Evolutionary conservation across 805 yeast genomes (phyloP).

Genomic region (Wickerhamomyces xylosicus): DNA sequence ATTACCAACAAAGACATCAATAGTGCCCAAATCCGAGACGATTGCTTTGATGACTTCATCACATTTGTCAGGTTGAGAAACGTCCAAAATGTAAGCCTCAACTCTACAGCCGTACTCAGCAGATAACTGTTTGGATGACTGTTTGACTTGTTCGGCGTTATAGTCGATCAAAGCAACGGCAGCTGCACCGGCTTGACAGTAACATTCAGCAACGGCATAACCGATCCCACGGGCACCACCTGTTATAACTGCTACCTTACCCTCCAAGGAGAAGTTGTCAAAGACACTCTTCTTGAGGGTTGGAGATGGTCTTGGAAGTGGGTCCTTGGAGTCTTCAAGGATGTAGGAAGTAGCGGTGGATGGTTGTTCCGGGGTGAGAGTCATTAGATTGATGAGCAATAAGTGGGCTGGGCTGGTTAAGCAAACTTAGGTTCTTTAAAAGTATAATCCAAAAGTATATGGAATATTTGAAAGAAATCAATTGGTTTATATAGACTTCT

Average conservation of each 20-base stretch:
- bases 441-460: too few species aligned
- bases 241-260: conserved; percentile 76
- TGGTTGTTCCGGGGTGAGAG: too few species aligned
- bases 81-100: conserved; percentile 36
- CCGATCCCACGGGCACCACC: conserved; percentile 88
- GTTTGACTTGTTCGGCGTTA: conserved; percentile 30
- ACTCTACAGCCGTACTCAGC: conserved; percentile 49
- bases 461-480: too few species aligned
- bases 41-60: conserved; percentile 24
- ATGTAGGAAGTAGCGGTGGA: conserved; percentile 10
- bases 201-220: conserved; percentile 73
- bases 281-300: conserved; percentile 39
- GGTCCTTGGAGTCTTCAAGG: conserved; percentile 17
- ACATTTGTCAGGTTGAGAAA: conserved; percentile 18
- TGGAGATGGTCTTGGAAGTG: conserved; percentile 47
- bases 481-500: too few species aligned
- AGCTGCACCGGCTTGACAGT: conserved; percentile 85
- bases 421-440: too few species aligned
- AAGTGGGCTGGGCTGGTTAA: too few species aligned
- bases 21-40: conserved; percentile 56
- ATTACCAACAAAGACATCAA: conserved; percentile 80
- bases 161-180: conserved; percentile 43
- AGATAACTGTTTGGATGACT: conserved; percentile 46
- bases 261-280: conserved; percentile 69
- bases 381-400: too few species aligned